Base-by-base conservation (phyloP, 78 protist species). In the Dictyostelium intermedium region DNA sequence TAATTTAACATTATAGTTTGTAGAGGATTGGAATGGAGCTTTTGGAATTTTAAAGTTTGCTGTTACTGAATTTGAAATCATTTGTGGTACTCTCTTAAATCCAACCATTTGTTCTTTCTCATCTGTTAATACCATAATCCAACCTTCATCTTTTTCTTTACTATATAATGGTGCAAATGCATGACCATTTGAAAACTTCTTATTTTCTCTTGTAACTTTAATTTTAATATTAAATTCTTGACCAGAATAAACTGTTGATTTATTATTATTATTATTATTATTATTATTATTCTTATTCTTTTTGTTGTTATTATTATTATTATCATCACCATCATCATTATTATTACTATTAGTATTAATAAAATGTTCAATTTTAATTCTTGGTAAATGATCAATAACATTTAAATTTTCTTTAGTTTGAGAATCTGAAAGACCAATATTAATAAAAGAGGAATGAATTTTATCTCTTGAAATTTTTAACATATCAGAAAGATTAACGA, bases 101-200 rank as follows among this genome's bases (percentile, higher is more conserved):
- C 87, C 94, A 45, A 89, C 11, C 30, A 89, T 45, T 66, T 80
- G 34, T 70, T 89, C 94, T 27, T 89, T 41, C 6, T 89, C 87
- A 50, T 89, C 20, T 6, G 87, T 80, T 18, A 89, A 25, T 18
- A 63, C 80, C 16, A 89, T n/a, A 47, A 89, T 80, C 94, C 94
- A 89, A 89, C 94, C 95, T 77, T 93, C 96, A 47, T 93, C 70
- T 56, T 93, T 93, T 30, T 82, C 72, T 73, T 93, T 93, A 23
- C 92, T 70, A 56, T 85, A 93, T 20, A 79, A 37, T 23, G 96
- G 96, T 32, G 96, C 92, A 53, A 63, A 85, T 18, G 84, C 85
- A 43, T 77, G 61, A 7, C 83, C 84, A 32, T 80, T 86, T 41
- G 82, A 50, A 72, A 82, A 82, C 37, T 30, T 45, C 39, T 83